A percentile compares a stretch with the other conserved stretches of the same genome.
Evolutionary conservation across 257 asterid species (phyloP).

Genomic region (Leptodermis oblonga): DNA sequence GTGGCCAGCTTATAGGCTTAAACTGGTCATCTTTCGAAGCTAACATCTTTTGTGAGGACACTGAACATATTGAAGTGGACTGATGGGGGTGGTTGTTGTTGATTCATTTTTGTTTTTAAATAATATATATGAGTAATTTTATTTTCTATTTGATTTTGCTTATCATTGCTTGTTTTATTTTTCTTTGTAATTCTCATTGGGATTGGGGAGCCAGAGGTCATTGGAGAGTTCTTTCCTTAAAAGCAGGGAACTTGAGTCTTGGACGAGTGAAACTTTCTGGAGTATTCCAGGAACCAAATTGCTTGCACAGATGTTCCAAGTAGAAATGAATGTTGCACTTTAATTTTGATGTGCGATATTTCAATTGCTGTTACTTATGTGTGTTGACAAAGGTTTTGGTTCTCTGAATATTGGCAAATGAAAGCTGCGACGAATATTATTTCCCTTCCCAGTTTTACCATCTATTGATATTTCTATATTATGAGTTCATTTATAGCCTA

Average conservation of each 20-base stretch:
- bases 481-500: not conserved
- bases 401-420: not conserved
- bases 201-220: not conserved
- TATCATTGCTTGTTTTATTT: too few relatives aligned
- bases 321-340: not conserved
- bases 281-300: not conserved
- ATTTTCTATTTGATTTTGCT: too few relatives aligned
- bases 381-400: not conserved
- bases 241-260: not conserved
- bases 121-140: too few relatives aligned
- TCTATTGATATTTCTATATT: not conserved
- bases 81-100: too few relatives aligned
- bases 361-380: not conserved
- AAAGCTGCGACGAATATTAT: not conserved
- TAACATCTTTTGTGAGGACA: too few relatives aligned
- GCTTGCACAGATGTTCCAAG: not conserved
- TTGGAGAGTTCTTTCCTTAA: not conserved
- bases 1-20: not conserved
- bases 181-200: not conserved
- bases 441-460: not conserved
- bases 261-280: not conserved
- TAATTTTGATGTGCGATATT: not conserved
- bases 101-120: too few relatives aligned
- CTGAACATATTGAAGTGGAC: too few relatives aligned
- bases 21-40: too few relatives aligned